A percentile compares a stretch with the other conserved stretches of the same genome.
Evolutionary conservation across 2,329 filamentous ascomycete species (phyloP).

Genomic region (Pseudocercospora ulei): DNA sequence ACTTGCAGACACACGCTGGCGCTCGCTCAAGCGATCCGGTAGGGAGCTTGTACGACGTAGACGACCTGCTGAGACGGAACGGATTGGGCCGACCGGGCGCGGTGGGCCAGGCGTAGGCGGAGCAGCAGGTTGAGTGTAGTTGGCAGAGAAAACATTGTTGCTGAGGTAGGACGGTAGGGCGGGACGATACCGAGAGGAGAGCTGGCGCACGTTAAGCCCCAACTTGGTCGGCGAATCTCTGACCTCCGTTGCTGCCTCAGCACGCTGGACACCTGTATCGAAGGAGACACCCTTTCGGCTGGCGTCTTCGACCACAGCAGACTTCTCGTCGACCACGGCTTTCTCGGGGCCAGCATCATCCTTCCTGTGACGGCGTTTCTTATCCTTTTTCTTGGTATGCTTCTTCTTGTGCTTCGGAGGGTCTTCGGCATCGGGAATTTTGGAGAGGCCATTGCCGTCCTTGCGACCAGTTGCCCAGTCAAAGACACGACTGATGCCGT

Average conservation of each 20-base stretch:
- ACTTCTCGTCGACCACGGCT: slow-evolving; percentile 13
- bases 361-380: slow-evolving; percentile 41
- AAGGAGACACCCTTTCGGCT: slow-evolving; percentile 34
- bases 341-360: slow-evolving; percentile 30
- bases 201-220: slow-evolving; percentile 35
- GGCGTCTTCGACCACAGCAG: slow-evolving; percentile 12
- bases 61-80: slow-evolving; percentile 28
- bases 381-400: slow-evolving; percentile 36
- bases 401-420: slow-evolving; percentile 41
- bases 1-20: slow-evolving; percentile 23
- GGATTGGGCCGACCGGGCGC: slow-evolving; percentile 14
- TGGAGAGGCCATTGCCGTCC: slow-evolving; percentile 19
- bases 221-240: slow-evolving; percentile 20
- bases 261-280: slow-evolving; percentile 32
- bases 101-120: slow-evolving; percentile 18
- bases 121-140: slow-evolving; percentile 30
- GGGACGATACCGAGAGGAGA: slow-evolving; percentile 50
- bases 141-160: slow-evolving; percentile 56
- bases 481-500: slow-evolving; percentile 21
- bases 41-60: slow-evolving; percentile 66
- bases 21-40: slow-evolving; percentile 53
- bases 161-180: slow-evolving; percentile 57
- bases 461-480: slow-evolving; percentile 26
- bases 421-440: slow-evolving; percentile 24
- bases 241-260: slow-evolving; percentile 17